Evolutionary conservation across 163 green algal genomes (phyloP).

Genomic region (Scenedesmus sp.): DNA sequence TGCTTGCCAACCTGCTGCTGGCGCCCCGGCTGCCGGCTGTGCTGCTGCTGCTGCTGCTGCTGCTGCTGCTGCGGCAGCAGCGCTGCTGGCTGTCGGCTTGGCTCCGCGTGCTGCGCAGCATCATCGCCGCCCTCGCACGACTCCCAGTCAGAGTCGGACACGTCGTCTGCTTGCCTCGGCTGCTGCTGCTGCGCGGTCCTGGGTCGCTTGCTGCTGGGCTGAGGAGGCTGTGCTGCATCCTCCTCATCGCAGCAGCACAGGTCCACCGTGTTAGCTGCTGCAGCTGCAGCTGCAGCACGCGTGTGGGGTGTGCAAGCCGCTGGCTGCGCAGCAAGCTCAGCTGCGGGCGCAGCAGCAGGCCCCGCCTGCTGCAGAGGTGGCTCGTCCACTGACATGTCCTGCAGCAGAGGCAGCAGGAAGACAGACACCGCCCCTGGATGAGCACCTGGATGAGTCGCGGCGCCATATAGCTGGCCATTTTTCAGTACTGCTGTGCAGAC

Average conservation of each 20-base stretch:
- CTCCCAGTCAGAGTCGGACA: background rate
- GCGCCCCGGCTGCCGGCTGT: background rate
- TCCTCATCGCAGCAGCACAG: background rate
- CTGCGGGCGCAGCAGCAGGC: background rate
- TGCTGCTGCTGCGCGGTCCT: background rate
- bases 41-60: background rate
- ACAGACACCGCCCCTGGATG: no score
- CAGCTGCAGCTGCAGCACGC: background rate
- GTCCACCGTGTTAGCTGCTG: background rate
- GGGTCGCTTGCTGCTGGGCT: background rate
- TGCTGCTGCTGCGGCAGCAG: background rate
- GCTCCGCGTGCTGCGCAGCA: background rate
- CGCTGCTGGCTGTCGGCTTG: no score
- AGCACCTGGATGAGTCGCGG: no score
- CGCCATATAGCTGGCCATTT: no score
- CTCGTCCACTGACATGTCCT: constrained; percentile 13
- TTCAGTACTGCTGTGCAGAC: no score
- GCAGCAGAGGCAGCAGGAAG: background rate
- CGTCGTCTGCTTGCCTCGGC: background rate
- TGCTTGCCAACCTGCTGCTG: background rate
- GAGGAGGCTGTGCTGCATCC: background rate
- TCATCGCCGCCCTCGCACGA: background rate
- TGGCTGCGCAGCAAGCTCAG: background rate
- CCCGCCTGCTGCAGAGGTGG: background rate
- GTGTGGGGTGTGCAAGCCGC: background rate